Percentiles rank a stretch among this genome's conserved stretches.
These are phyloP conservation scores for Pyrrhoderma lamaoense DNA, from an alignment of 1,284 basidiomycete species.

Conservation along the genomic window DNA sequence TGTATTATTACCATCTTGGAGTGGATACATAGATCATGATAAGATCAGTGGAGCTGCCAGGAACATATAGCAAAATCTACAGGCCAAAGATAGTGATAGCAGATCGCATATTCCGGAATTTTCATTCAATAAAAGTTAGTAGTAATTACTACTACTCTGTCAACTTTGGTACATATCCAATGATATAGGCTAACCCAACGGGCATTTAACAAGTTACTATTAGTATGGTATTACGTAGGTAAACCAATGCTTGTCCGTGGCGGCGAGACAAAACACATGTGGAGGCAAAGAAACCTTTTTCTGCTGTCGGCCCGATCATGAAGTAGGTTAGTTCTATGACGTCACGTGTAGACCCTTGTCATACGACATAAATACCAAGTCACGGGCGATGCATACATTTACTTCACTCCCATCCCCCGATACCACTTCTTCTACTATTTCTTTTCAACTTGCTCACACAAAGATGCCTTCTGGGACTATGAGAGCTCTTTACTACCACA, in stretches of 20 bases:
- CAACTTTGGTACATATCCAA: no score
- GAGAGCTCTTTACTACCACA: conserved; percentile 51
- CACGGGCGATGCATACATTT: neutral
- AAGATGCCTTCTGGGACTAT: conserved; percentile 32
- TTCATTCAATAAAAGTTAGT: neutral
- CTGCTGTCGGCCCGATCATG: no score
- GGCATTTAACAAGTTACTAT: no score
- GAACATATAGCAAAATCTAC: no score
- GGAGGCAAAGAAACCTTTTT: neutral
- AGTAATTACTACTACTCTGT: no score
- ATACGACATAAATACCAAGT: neutral
- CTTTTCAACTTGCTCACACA: neutral
- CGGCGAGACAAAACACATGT: neutral
- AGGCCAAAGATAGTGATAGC: no score
- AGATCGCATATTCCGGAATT: neutral
- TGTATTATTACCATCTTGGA: no score
- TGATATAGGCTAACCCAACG: no score
- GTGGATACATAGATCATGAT: no score
- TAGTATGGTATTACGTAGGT: no score
- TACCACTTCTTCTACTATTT: neutral
- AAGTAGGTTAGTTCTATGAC: neutral
- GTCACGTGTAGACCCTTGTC: conserved; percentile 10
- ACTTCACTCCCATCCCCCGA: conserved; percentile 2
- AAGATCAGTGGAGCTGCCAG: no score
- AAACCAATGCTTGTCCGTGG: no score